Conservation (phyloP, 2,329 filamentous ascomycete species). For the Bertia moriformis region DNA sequence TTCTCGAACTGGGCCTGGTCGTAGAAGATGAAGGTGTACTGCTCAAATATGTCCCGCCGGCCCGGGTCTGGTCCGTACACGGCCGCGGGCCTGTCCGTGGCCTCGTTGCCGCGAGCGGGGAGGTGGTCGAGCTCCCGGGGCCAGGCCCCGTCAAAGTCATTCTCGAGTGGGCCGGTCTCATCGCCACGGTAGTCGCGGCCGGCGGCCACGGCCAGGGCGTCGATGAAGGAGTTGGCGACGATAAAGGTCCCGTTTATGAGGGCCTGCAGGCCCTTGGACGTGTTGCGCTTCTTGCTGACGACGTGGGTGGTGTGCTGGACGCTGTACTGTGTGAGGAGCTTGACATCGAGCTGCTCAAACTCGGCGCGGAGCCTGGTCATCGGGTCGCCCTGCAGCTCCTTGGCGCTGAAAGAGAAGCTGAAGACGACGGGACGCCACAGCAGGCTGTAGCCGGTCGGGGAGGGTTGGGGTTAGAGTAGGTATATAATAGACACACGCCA, state of each 20-base stretch:
- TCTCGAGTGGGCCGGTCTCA: slow-evolving; percentile 60
- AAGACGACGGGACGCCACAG: slow-evolving; percentile 71
- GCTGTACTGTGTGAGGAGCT: slow-evolving; percentile 62
- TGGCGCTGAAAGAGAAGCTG: slow-evolving; percentile 62
- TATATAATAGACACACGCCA: not conserved
- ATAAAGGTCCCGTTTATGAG: slow-evolving; percentile 69
- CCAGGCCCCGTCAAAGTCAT: slow-evolving; percentile 68
- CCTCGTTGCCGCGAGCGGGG: slow-evolving; percentile 63
- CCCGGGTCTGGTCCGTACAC: slow-evolving; percentile 56
- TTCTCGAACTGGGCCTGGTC: slow-evolving; percentile 62
- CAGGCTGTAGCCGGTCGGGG: slow-evolving; percentile 44
- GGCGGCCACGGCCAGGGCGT: slow-evolving; percentile 52
- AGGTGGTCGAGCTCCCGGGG: slow-evolving; percentile 60
- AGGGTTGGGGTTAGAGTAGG: slow-evolving; percentile 3
- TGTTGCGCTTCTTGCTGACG: slow-evolving; percentile 78
- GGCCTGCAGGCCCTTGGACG: slow-evolving; percentile 71
- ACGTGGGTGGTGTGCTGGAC: slow-evolving; percentile 67
- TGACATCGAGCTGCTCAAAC: slow-evolving; percentile 79
- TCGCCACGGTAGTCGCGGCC: slow-evolving; percentile 32
- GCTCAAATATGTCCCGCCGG: slow-evolving; percentile 63
- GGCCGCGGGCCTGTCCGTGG: slow-evolving; percentile 49
- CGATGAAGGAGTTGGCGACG: slow-evolving; percentile 60
- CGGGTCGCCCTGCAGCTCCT: slow-evolving; percentile 53
- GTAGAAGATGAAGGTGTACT: slow-evolving; percentile 81
- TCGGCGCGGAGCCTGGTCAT: slow-evolving; percentile 44